Evolutionary conservation across 176 grass and related monocot species (phyloP), one percentile per base, ranked within the genome.

Genomic region (Hsuehochloa calcarea): DNA sequence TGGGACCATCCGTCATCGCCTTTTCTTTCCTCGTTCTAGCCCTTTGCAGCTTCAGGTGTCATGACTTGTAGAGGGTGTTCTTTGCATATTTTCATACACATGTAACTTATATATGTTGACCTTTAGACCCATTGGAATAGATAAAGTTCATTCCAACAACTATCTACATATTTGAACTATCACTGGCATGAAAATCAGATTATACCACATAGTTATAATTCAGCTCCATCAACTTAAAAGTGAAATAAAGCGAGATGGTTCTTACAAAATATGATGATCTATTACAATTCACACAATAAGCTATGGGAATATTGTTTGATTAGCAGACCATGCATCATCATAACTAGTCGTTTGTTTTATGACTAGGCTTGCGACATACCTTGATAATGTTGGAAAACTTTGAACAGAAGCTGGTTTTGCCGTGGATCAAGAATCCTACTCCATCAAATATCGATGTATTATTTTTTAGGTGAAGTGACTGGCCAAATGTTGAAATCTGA

Each of bases 351-450:
- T 35, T 65, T 35, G 58, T 50, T 58, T 65, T 70, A 67, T 66
- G 31, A 72, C 51, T 79, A 60, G 37, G n/a, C 11, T 79, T 68
- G 64, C 40, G 60, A 67, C 75, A 70, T 85, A 93, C 93, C 95
- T 93, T 98, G 80, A 93, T 87, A 59, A 95, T 81, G 77, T 80
- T 95, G 14, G 83, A 95, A 92, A 93, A 90, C 89, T 95, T 98
- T 37, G 88, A 89, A 82, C 80, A 95, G 80, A 95, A 95, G 52
- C 77, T 84, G 62, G 80, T 72, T 93, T 95, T 98, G 29, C 95
- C 93, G 1, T 93, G 85, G 68, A 98, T 79, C 85, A 98, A 92
- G 70, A 93, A 89, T 66, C 91, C 91, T 75, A 92, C 62, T 80
- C 85, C 81, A 74, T 93, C 75, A 89, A 98, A 95, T 84, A 98